Conservation (phyloP, 139 green algal genomes). For the Closterium sp. region DNA sequence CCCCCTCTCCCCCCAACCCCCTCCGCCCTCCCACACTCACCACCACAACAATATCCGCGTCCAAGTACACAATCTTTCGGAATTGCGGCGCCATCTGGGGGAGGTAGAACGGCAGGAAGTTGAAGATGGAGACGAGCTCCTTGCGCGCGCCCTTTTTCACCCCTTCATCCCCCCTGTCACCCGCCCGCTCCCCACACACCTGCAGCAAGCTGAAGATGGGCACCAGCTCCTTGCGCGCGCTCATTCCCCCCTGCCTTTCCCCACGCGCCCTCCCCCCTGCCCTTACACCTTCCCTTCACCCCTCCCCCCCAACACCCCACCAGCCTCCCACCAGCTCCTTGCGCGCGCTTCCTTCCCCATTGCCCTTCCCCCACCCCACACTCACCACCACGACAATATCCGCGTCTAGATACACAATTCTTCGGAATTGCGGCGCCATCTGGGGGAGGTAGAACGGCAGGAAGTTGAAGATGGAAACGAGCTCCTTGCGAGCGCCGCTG, state of each 20-base stretch:
- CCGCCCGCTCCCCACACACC: too few species aligned
- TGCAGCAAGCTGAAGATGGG: too few species aligned
- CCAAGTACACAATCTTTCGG: not conserved
- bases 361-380: not conserved
- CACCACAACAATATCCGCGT: constrained; percentile 29
- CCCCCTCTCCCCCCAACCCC: not conserved
- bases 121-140: constrained; percentile 15
- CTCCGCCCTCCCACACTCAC: not conserved
- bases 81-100: not conserved
- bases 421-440: not conserved
- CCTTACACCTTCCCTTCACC: too few species aligned
- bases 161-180: too few species aligned
- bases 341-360: too few species aligned
- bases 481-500: not conserved
- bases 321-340: too few species aligned
- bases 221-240: too few species aligned
- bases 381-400: constrained; percentile 6
- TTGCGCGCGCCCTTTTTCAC: too few species aligned
- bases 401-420: constrained; percentile 35
- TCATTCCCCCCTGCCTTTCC: too few species aligned
- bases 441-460: constrained; percentile 39
- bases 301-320: too few species aligned
- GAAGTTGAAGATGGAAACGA: constrained; percentile 28
- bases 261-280: too few species aligned
- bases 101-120: constrained; percentile 18